Base-by-base conservation (phyloP, 306 rosid species). In the Elaeagnus macrophylla region DNA sequence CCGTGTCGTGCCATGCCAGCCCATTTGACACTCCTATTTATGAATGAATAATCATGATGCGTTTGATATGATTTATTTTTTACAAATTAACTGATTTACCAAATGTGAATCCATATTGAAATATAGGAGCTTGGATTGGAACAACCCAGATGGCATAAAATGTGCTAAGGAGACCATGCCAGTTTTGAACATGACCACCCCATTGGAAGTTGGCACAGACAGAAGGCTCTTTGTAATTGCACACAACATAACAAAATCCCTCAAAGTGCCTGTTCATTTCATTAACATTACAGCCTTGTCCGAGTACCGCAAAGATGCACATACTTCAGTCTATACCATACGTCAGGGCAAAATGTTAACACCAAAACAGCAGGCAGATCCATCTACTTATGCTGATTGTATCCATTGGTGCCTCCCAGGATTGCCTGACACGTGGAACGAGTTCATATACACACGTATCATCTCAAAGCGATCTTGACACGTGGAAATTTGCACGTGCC, bases 321-420 rank as follows among this genome's bases (percentile, higher is more conserved):
- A 87, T 43, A 91, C 99, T 14, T 87, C 99, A 0, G 82, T 91
- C 36, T 53, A 84, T 42, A 91, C 99, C 54, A 91, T 91, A 32
- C 81, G 96, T 0, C 99, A 91, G 37, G 99, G 99, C 37, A 82
- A 80, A 10, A 43, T 82, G 77, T 39, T 91, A 15, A 84, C 85
- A 12, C 73, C 75, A 8, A 87, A 78, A 9, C 95, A 91, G 58
- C 83, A 82, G 52, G 81, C 97, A n/a, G 86, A 91, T 52, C 97
- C 96, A 0, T 75, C 77, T 9, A 80, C 75, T 38, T 87, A 76
- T 35, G 99, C 99, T 0, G 96, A 91, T 53, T 91, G 99, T 44
- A 91, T 91, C 60, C 96, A 91, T 44, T 87, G 99, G 99, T 91
- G 97, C 54, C 80, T 91, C 10, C 99, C 96, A 2, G 99, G 99